phyloP scores from a whole-genome alignment of 805 yeast species.

The Hanseniaspora meyeri region DNA sequence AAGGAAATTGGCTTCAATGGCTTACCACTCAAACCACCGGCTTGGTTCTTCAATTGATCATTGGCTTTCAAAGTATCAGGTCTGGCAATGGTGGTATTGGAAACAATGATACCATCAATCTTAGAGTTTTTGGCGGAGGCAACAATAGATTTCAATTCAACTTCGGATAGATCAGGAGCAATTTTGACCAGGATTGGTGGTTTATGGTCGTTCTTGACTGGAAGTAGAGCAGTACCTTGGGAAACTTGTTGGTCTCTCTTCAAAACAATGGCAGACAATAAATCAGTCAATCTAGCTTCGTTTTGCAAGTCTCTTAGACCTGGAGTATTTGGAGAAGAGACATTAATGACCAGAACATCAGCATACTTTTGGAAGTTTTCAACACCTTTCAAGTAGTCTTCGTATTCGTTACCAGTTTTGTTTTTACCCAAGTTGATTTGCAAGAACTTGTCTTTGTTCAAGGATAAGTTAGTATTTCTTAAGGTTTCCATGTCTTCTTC shows the following conservation, averaged over 20 bases:
- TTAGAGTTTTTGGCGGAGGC: constrained; percentile 60
- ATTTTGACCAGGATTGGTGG: constrained; percentile 85
- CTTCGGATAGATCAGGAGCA: constrained; percentile 81
- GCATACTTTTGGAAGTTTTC: constrained; percentile 69
- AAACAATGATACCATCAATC: constrained; percentile 83
- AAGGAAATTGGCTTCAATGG: constrained; percentile 76
- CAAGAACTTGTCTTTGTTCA: constrained; percentile 51
- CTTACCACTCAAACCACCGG: constrained; percentile 87
- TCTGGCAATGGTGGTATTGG: constrained; percentile 83
- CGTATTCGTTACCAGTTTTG: constrained; percentile 78
- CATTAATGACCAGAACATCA: constrained; percentile 80
- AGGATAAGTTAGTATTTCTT: constrained; percentile 32
- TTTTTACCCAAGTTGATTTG: constrained; percentile 87
- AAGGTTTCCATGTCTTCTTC: constrained; percentile 18
- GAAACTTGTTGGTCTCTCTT: constrained; percentile 50
- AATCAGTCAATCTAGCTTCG: constrained; percentile 55
- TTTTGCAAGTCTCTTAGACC: constrained; percentile 79
- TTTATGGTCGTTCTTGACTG: constrained; percentile 23
- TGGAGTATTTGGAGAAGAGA: constrained; percentile 92
- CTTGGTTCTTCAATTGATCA: constrained; percentile 36
- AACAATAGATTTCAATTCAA: constrained; percentile 73
- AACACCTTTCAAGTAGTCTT: constrained; percentile 79
- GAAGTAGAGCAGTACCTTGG: constrained; percentile 24
- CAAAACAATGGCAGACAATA: constrained; percentile 53
- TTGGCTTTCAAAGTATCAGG: constrained; percentile 48